Conservation (phyloP, 768 basidiomycete genomes). For the Phlebiopsis gigantea region DNA sequence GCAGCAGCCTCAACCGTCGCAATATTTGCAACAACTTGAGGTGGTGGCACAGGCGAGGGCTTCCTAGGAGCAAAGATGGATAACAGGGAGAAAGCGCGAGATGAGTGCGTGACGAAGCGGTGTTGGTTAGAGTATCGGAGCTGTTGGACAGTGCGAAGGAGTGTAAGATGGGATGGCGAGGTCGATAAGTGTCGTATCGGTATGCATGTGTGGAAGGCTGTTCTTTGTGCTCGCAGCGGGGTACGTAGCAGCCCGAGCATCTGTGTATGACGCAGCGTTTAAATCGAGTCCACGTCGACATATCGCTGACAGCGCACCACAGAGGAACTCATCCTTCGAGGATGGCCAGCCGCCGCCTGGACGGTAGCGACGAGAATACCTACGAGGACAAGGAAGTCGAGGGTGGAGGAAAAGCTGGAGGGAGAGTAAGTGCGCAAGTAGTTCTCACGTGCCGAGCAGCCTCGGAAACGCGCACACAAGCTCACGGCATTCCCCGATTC, state of each 20-base stretch:
- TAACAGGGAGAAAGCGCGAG: constrained; percentile 23
- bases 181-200: constrained; percentile 20
- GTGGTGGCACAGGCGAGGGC: constrained; percentile 45
- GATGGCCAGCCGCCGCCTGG: constrained; percentile 8
- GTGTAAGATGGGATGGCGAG: constrained; percentile 6
- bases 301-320: constrained; percentile 9
- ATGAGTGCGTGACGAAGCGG: background rate
- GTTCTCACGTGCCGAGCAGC: constrained; percentile 4
- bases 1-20: constrained; percentile 75
- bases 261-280: constrained; percentile 21
- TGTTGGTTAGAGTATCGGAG: background rate
- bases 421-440: background rate
- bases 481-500: constrained; percentile 4
- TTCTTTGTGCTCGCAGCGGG: constrained; percentile 28
- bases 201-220: constrained; percentile 17
- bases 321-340: constrained; percentile 8
- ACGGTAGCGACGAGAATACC: background rate
- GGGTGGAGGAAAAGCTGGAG: constrained; percentile 5
- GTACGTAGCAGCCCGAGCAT: constrained; percentile 33
- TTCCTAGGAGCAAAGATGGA: constrained; percentile 32
- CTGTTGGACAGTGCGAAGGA: background rate
- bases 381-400: background rate
- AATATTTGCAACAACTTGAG: constrained; percentile 62
- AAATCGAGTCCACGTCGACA: background rate
- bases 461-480: constrained; percentile 4